Percentiles rank a stretch among this genome's conserved stretches.
phyloP scores from a whole-genome alignment of 352 stramenopile species.

The Globisporangium carolinianum region DNA sequence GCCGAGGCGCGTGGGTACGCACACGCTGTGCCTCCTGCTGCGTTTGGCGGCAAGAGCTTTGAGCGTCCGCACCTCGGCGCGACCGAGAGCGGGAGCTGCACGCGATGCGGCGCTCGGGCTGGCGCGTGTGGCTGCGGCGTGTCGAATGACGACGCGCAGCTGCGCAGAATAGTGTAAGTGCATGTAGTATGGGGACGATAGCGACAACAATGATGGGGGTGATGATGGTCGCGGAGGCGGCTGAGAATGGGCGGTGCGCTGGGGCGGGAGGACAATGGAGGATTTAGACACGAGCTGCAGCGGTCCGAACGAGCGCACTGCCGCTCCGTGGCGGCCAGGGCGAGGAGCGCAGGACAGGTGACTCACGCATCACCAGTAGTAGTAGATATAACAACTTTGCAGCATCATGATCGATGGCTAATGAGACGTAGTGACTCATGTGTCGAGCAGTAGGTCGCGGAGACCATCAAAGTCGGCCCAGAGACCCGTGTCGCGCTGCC shows the following conservation, averaged over 20 bases:
- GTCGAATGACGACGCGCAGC: slow-evolving; percentile 14
- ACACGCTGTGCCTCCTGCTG: slow-evolving; percentile 14
- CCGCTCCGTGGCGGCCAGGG: no score
- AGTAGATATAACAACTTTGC: no score
- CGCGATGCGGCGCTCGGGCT: slow-evolving; percentile 12
- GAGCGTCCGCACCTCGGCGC: slow-evolving; percentile 16
- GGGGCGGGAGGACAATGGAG: no score
- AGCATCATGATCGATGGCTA: no score
- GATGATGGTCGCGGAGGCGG: no score
- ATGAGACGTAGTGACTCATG: no score
- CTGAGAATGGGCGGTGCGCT: no score
- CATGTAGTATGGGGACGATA: neutral
- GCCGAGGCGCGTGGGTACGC: slow-evolving; percentile 8
- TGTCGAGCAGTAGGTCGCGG: slow-evolving; percentile 4
- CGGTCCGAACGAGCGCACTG: no score
- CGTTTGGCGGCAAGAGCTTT: slow-evolving; percentile 33
- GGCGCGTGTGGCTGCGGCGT: slow-evolving; percentile 14
- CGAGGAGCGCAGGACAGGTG: no score
- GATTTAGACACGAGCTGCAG: no score
- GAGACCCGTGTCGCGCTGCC: slow-evolving; percentile 29
- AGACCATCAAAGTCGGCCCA: slow-evolving; percentile 59
- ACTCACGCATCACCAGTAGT: no score
- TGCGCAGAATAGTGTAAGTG: slow-evolving; percentile 43
- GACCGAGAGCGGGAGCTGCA: slow-evolving; percentile 1
- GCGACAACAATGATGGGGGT: no score